Evolutionary conservation across 2,329 filamentous ascomycete genomes (phyloP), one percentile per base, ranked within the genome.

Genomic region (Aspergillus unguis): DNA sequence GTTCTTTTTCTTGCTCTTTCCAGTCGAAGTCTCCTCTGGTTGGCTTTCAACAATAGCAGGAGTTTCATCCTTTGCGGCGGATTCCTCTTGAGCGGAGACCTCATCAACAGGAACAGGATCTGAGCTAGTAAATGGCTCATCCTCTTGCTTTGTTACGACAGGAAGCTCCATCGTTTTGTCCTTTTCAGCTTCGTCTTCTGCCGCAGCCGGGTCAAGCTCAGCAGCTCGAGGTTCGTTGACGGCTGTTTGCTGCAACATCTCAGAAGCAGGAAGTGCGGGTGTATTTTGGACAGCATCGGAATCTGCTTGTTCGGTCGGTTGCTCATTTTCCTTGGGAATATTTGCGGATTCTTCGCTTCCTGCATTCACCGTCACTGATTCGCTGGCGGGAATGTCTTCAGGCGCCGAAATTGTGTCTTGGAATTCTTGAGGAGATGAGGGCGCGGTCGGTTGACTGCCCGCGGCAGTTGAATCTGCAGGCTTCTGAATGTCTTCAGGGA

Each of bases 1-100:
- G 45, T 57, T 65, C 58, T 64, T 58, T 51, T 68, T 64, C 29
- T 61, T 65, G 5, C 57, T 52, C 3, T 52, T 33, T 4, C 33
- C 36, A 3, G 57, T 45, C 28, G 10, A 33, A 27, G 59, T 48
- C 1, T 41, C 46, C 32, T 48, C 48, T 3, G 50, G 41, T n/a
- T 55, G 44, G n/a, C 51, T 42, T 37, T 51, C 40, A 36, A 17
- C 17, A 17, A 35, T 33, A 33, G 9, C 17, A 44, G 40, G 36
- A 3, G 25, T 27, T 29, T 40, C 31, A 23, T 36, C 33, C 6
- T 40, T 23, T 5, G 45, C 17, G 6, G 51, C 6, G 3, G 26
- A 3, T 6, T 51, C 35, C 41, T 42, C 41, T 25, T 28, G 29
- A 8, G 17, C 31, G 11, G 11, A 11, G 27, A 9, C 9, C 8